A percentile compares a stretch with the other conserved stretches of the same genome.
Evolutionary conservation across 371 early-diverging fungal species (phyloP).

Genomic region (Haplosporangium sp.): DNA sequence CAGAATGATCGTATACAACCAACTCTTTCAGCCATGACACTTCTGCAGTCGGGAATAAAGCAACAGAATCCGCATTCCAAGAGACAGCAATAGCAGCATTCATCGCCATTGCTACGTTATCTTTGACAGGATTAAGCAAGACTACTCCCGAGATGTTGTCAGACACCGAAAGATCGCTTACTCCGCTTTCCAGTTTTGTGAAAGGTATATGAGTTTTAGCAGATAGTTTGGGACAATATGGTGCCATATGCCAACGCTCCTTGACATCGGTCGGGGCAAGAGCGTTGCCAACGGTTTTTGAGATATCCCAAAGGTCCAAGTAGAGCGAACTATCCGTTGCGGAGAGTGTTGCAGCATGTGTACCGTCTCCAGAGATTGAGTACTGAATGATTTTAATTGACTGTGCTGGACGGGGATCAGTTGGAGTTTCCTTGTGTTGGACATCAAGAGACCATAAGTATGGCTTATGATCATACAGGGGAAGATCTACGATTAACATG

Average conservation of each 20-base stretch:
- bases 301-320: constrained; percentile 22
- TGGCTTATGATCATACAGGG: constrained; percentile 7
- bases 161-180: background rate
- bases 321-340: constrained; percentile 9
- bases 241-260: background rate
- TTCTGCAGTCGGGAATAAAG: constrained; percentile 9
- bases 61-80: constrained; percentile 12
- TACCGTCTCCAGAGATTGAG: constrained; percentile 19
- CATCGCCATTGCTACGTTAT: background rate
- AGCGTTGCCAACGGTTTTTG: background rate
- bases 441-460: constrained; percentile 23
- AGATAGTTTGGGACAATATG: constrained; percentile 2
- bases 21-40: background rate
- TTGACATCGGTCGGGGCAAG: too few species aligned
- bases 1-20: background rate
- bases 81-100: constrained; percentile 12
- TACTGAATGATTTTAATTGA: constrained; percentile 8
- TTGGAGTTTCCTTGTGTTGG: constrained; percentile 9
- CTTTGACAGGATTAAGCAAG: background rate
- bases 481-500: background rate
- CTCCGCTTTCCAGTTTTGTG: too few species aligned
- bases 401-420: constrained; percentile 1
- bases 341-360: constrained; percentile 10
- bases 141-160: too few species aligned
- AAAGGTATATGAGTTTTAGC: background rate